These are phyloP conservation scores for Cladophialophora yegresii DNA, from an alignment of 2,329 filamentous ascomycete species.

Conservation along the genomic window DNA sequence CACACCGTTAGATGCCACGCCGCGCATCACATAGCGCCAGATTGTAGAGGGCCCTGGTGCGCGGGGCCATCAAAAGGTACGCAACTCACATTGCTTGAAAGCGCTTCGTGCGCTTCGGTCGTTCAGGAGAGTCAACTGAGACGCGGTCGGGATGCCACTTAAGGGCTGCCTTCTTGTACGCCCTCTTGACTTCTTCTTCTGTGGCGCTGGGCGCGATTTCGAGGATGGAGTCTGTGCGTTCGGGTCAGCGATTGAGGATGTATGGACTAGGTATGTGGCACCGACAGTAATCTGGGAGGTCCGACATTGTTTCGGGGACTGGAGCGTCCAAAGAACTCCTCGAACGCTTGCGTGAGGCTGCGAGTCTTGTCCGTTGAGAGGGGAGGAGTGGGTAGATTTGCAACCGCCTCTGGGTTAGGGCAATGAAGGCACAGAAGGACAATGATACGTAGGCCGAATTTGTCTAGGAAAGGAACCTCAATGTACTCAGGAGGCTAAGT, in stretches of 20 bases:
- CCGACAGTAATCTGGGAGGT: conserved; percentile 37
- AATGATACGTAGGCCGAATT: not conserved
- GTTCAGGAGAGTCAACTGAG: conserved; percentile 77
- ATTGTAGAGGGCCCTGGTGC: not conserved
- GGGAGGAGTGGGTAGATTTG: not conserved
- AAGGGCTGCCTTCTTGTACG: conserved; percentile 89
- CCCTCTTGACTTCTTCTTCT: conserved; percentile 82
- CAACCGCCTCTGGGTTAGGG: not conserved
- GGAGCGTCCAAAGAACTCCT: not conserved
- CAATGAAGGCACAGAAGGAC: not conserved
- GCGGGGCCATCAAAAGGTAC: too few relatives aligned
- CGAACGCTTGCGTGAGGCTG: not conserved
- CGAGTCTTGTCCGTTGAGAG: not conserved
- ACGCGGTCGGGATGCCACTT: conserved; percentile 95
- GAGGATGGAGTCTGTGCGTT: conserved; percentile 54
- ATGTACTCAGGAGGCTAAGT: not conserved
- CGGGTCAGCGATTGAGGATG: not conserved
- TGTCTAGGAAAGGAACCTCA: not conserved
- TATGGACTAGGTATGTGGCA: not conserved
- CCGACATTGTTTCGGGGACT: conserved; percentile 24
- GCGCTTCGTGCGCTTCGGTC: conserved; percentile 74
- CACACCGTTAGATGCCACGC: not conserved
- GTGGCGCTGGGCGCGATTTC: conserved; percentile 73
- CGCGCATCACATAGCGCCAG: not conserved
- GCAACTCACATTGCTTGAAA: conserved; percentile 70